Conservation (phyloP, 306 rosid genomes). For the Astragalus glycyphyllos region DNA sequence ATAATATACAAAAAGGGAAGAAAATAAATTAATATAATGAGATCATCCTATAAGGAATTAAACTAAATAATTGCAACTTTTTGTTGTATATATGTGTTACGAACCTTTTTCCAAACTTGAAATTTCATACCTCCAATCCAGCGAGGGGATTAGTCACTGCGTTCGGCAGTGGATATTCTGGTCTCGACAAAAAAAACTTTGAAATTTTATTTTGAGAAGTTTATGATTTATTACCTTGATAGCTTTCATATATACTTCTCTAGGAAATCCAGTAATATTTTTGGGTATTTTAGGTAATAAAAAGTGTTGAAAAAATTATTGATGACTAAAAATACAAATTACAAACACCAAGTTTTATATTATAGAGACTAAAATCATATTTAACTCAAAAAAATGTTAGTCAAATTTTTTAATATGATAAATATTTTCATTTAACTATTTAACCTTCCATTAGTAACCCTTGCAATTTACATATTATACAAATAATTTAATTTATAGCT, state of each 20-base stretch:
- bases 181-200: too few species aligned
- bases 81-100: not conserved
- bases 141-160: too few species aligned
- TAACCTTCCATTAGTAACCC: slow-evolving; percentile 8
- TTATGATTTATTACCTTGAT: not conserved
- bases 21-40: slow-evolving; percentile 2
- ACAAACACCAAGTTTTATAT: too few species aligned
- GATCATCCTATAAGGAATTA: slow-evolving; percentile 9
- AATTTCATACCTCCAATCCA: too few species aligned
- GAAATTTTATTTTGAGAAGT: slow-evolving; percentile 20
- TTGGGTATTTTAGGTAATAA: too few species aligned
- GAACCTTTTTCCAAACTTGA: not conserved
- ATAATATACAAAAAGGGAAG: not conserved
- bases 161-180: too few species aligned
- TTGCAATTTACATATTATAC: not conserved
- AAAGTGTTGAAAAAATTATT: too few species aligned
- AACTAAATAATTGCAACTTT: slow-evolving; percentile 13
- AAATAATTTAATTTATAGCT: slow-evolving; percentile 3
- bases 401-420: not conserved
- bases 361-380: too few species aligned
- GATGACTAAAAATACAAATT: too few species aligned
- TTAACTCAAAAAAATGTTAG: too few species aligned
- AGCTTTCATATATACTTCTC: not conserved
- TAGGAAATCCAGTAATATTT: not conserved
- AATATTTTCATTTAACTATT: not conserved